Evolutionary conservation across 2,329 filamentous ascomycete species (phyloP).

Genomic region (Hypomyces rosellus): DNA sequence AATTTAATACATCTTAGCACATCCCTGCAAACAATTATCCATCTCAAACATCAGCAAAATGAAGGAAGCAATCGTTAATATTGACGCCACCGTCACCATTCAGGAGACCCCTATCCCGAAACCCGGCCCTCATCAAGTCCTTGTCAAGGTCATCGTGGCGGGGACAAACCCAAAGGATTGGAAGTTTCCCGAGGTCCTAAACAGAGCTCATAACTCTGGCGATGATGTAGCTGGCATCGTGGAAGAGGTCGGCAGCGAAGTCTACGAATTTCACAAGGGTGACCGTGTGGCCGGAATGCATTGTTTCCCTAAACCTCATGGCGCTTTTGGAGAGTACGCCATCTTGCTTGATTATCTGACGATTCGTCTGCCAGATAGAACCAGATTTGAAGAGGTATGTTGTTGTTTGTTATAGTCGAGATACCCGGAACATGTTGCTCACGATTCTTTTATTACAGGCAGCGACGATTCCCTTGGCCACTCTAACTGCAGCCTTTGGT

Average conservation of each 20-base stretch:
- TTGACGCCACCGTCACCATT: background rate
- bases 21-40: too few species aligned
- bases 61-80: background rate
- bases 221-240: slow-evolving; percentile 22
- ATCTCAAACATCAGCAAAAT: background rate
- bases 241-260: slow-evolving; percentile 16
- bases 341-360: slow-evolving; percentile 48
- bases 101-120: background rate
- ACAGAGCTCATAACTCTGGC: slow-evolving; percentile 12
- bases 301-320: slow-evolving; percentile 43
- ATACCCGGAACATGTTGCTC: background rate
- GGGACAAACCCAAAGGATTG: slow-evolving; percentile 22
- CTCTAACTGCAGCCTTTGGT: too few species aligned
- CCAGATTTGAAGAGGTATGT: slow-evolving; percentile 38
- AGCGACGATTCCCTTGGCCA: too few species aligned
- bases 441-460: too few species aligned
- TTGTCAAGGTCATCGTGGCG: slow-evolving; percentile 17
- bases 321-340: slow-evolving; percentile 54
- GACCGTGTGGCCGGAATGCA: slow-evolving; percentile 42
- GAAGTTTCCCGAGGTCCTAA: slow-evolving; percentile 11
- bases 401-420: background rate
- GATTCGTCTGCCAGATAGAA: slow-evolving; percentile 43
- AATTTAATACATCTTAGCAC: too few species aligned
- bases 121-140: slow-evolving; percentile 16
- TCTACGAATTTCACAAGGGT: slow-evolving; percentile 22